A percentile compares a stretch with the other conserved stretches of the same genome.
Conservation (phyloP, 257 asterid species). For the Dorcoceras hygrometricum region DNA sequence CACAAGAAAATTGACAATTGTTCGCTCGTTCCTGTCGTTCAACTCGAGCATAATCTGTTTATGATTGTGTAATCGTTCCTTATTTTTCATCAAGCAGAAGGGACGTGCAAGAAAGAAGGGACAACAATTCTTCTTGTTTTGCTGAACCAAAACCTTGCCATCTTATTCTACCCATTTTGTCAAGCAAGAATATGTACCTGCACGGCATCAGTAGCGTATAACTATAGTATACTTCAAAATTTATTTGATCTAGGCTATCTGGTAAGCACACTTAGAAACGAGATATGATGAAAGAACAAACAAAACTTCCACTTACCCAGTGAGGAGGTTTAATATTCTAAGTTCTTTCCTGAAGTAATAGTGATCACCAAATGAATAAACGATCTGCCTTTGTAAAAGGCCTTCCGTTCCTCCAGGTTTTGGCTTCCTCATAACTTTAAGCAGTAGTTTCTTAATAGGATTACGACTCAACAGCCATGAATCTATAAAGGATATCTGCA, state of each 20-base stretch:
- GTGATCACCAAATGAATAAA: conserved; percentile 81
- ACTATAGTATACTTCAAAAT: not conserved
- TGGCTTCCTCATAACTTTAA: conserved; percentile 71
- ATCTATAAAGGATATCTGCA: conserved; percentile 80
- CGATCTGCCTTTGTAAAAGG: conserved; percentile 51
- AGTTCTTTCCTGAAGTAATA: conserved; percentile 92
- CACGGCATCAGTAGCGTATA: conserved; percentile 4
- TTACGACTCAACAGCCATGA: conserved; percentile 63
- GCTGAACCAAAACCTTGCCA: conserved; percentile 90
- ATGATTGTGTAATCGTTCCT: conserved; percentile 4
- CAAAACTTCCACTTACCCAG: conserved; percentile 51
- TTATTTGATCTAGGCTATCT: conserved; percentile 10
- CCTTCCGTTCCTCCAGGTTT: conserved; percentile 41
- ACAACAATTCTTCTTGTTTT: conserved; percentile 71
- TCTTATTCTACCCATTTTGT: conserved; percentile 76
- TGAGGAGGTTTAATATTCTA: conserved; percentile 68
- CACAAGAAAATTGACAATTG: not conserved
- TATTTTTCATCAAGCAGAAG: conserved; percentile 53
- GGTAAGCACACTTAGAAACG: not conserved
- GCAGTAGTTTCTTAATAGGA: conserved; percentile 71
- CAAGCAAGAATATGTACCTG: conserved; percentile 82
- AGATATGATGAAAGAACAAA: conserved; percentile 3
- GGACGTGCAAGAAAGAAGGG: conserved; percentile 70
- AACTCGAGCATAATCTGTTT: not conserved
- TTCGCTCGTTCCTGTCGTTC: not conserved